Evolutionary conservation across 768 basidiomycete genomes (phyloP).

Genomic region (Psilocybe sp.): DNA sequence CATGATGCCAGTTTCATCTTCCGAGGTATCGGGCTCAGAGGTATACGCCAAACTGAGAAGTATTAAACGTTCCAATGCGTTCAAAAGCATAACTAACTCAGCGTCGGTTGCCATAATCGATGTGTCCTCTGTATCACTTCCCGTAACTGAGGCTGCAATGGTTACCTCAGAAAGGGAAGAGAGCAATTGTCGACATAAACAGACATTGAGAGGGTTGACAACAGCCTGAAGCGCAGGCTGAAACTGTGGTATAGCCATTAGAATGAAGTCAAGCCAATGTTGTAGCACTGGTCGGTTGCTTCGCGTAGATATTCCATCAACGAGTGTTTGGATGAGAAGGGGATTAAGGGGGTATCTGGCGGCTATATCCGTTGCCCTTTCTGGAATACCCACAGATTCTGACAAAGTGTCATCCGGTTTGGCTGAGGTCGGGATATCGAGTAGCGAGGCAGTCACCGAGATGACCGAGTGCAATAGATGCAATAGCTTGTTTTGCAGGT

Average conservation of each 20-base stretch:
- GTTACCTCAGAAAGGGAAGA: conserved; percentile 53
- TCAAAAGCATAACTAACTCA: conserved; percentile 82
- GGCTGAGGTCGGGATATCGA: conserved; percentile 24
- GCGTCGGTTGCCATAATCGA: conserved; percentile 63
- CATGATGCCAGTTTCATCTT: conserved; percentile 50
- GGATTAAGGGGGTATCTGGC: conserved; percentile 57
- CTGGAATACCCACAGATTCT: conserved; percentile 31
- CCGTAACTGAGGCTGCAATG: conserved; percentile 34
- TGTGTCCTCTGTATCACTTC: conserved; percentile 39
- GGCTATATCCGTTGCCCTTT: conserved; percentile 27
- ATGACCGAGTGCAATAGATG: conserved; percentile 88
- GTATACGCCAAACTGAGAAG: conserved; percentile 66
- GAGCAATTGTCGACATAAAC: conserved; percentile 70
- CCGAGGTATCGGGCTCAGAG: conserved; percentile 43
- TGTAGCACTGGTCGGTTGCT: conserved; percentile 81
- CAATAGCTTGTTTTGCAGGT: conserved; percentile 90
- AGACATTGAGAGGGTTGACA: conserved; percentile 74
- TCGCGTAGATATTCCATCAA: conserved; percentile 71
- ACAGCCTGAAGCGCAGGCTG: conserved; percentile 65
- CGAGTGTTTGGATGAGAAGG: conserved; percentile 71
- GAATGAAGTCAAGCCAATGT: conserved; percentile 95
- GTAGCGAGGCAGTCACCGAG: conserved; percentile 50
- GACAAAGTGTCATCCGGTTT: conserved; percentile 25
- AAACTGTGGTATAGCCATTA: conserved; percentile 88
- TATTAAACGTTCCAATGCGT: conserved; percentile 79